A percentile compares a stretch with the other conserved stretches of the same genome.
Evolutionary conservation across 108 stramenopile species (phyloP).

Genomic region (Cyclostephanos tholiformis): DNA sequence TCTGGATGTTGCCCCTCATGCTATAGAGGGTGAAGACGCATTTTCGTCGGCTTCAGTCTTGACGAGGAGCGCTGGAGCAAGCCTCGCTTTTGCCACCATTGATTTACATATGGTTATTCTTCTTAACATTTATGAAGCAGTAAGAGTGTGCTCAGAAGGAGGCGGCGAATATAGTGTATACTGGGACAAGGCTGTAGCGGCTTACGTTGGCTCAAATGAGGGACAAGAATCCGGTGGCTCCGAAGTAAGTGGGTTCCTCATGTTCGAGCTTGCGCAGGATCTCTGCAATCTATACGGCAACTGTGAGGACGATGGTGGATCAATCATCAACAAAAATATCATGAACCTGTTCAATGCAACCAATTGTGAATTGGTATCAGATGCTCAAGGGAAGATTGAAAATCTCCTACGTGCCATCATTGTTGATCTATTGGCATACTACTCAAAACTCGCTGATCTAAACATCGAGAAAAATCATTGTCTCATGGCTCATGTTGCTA

Average conservation of each 20-base stretch:
- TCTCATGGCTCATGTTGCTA: conserved; percentile 25
- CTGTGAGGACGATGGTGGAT: conserved; percentile 55
- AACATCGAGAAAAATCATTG: conserved; percentile 19
- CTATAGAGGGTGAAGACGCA: conserved; percentile 30
- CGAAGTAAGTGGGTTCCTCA: conserved; percentile 47
- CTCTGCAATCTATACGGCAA: conserved; percentile 58
- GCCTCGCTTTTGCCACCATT: conserved; percentile 57
- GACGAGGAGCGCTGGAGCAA: conserved; percentile 53
- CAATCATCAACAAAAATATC: conserved; percentile 30
- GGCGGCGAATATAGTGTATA: conserved; percentile 17
- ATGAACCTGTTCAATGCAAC: conserved; percentile 29
- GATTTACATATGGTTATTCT: conserved; percentile 57
- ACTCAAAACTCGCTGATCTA: conserved; percentile 8
- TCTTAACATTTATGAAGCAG: conserved; percentile 43
- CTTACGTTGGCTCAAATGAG: conserved; percentile 71
- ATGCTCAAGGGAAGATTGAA: conserved; percentile 18
- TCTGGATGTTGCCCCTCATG: conserved; percentile 39
- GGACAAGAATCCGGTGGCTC: conserved; percentile 55
- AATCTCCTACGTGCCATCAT: conserved; percentile 32
- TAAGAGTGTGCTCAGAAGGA: conserved; percentile 25
- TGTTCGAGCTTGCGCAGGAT: conserved; percentile 75
- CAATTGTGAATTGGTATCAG: conserved; percentile 21
- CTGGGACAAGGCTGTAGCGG: conserved; percentile 71
- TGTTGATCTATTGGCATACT: conserved; percentile 39
- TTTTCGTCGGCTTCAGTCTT: conserved; percentile 35